These are phyloP conservation scores for Apiospora marii DNA, from an alignment of 2,329 filamentous ascomycete genomes.

Conservation along the genomic window DNA sequence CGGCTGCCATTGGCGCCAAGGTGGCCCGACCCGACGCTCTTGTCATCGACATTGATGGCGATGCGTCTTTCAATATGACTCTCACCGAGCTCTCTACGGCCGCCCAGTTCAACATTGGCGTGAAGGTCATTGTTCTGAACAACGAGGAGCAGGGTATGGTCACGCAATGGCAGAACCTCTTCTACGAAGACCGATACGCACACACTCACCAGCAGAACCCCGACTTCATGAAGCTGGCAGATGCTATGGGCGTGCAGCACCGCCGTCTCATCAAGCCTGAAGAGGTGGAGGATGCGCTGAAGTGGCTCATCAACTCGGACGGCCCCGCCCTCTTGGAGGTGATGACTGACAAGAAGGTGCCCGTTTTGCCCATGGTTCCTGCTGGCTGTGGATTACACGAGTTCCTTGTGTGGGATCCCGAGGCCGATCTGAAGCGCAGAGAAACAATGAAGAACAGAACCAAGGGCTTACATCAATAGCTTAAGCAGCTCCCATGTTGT, in stretches of 20 bases:
- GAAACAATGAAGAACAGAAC: slow-evolving; percentile 56
- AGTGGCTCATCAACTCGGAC: slow-evolving; percentile 88
- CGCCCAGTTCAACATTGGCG: slow-evolving; percentile 93
- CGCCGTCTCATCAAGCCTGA: slow-evolving; percentile 75
- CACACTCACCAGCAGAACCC: slow-evolving; percentile 96
- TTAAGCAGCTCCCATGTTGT: slow-evolving; percentile 40
- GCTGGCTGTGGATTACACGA: slow-evolving; percentile 87
- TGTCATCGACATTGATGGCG: slow-evolving; percentile 95
- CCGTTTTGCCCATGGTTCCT: slow-evolving; percentile 97
- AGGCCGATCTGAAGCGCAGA: slow-evolving; percentile 29
- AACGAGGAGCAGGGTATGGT: slow-evolving; percentile 99
- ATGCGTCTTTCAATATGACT: slow-evolving; percentile 99
- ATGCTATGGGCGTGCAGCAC: slow-evolving; percentile 88
- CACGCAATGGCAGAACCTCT: slow-evolving; percentile 97
- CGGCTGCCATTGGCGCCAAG: slow-evolving; percentile 94
- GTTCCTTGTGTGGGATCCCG: slow-evolving; percentile 86
- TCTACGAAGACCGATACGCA: slow-evolving; percentile 92
- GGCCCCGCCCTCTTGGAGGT: slow-evolving; percentile 95
- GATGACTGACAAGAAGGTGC: slow-evolving; percentile 88
- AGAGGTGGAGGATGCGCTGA: slow-evolving; percentile 78
- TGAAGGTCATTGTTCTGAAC: slow-evolving; percentile 94
- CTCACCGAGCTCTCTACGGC: slow-evolving; percentile 93
- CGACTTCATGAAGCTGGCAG: slow-evolving; percentile 92
- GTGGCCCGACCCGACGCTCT: slow-evolving; percentile 81
- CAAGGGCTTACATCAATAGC: slow-evolving; percentile 32